Conservation (phyloP, 257 asterid genomes). For the Anisodus acutangulus region DNA sequence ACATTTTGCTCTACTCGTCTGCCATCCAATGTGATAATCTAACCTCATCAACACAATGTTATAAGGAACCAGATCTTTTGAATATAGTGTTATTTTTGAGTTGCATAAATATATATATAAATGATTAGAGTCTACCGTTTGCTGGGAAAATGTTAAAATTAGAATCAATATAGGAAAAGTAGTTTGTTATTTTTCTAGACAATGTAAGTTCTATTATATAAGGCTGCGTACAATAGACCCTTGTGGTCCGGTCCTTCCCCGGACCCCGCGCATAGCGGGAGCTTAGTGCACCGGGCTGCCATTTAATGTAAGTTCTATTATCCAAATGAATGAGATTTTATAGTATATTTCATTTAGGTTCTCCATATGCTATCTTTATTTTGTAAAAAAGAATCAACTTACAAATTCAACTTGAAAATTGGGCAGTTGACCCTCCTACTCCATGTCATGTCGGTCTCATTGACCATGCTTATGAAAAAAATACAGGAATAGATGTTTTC, state of each 20-base stretch:
- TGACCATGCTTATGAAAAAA: slow-evolving; percentile 2
- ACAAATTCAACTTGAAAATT: slow-evolving; percentile 9
- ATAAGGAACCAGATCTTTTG: neutral
- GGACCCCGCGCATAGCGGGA: too few relatives aligned
- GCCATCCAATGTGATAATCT: neutral
- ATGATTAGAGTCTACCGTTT: neutral
- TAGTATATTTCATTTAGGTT: slow-evolving; percentile 16
- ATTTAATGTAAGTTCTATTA: neutral
- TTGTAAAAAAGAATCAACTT: neutral
- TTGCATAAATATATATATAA: neutral
- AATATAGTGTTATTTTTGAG: neutral
- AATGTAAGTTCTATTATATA: neutral
- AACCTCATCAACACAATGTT: neutral
- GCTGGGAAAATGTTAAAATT: slow-evolving; percentile 5
- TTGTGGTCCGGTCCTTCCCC: too few relatives aligned
- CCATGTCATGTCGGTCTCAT: neutral
- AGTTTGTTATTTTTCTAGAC: neutral
- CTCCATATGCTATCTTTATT: neutral
- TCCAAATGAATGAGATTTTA: neutral
- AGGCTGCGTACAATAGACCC: too few relatives aligned
- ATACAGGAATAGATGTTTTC: neutral
- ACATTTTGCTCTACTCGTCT: neutral
- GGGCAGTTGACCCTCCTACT: neutral
- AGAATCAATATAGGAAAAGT: neutral
- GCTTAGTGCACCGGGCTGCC: too few relatives aligned